phyloP scores from a whole-genome alignment of 163 green algal species.

The Volvox carteri region DNA sequence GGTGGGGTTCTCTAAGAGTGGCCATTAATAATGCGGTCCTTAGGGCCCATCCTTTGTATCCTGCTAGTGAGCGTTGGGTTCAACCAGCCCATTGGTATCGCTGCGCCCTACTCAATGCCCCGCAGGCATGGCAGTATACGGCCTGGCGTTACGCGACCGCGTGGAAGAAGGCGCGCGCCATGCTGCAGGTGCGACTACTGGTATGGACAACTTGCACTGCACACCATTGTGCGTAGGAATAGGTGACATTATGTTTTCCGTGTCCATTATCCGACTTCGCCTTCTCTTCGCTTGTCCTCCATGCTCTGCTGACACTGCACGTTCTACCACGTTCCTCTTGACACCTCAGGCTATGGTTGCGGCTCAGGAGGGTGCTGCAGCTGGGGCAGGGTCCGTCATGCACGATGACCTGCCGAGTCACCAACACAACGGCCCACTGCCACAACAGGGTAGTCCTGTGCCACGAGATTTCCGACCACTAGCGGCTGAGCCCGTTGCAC shows the following conservation, averaged over 20 bases:
- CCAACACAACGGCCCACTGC: background rate
- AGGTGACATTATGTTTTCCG: background rate
- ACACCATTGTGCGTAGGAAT: background rate
- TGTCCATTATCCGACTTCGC: no score
- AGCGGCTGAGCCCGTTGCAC: background rate
- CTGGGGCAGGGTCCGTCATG: background rate
- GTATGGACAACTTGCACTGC: no score
- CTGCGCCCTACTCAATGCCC: no score
- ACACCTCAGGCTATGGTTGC: background rate
- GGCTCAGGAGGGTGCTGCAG: background rate
- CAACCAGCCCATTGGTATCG: no score
- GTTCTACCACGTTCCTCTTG: no score
- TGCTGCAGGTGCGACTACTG: conserved; percentile 27
- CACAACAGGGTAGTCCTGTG: background rate
- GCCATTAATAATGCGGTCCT: no score
- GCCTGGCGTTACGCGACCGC: conserved; percentile 45
- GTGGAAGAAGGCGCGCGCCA: conserved; percentile 40
- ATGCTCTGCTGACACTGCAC: no score
- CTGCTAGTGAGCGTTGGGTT: no score
- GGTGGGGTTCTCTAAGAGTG: no score
- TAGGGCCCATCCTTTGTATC: no score
- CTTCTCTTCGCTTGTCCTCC: no score
- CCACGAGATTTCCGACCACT: background rate
- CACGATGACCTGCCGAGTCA: background rate
- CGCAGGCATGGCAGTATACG: conserved; percentile 53